A percentile compares a stretch with the other conserved stretches of the same genome.
These are phyloP conservation scores for Amniculicola lignicola DNA, from an alignment of 495 filamentous ascomycete species.

Conservation along the genomic window DNA sequence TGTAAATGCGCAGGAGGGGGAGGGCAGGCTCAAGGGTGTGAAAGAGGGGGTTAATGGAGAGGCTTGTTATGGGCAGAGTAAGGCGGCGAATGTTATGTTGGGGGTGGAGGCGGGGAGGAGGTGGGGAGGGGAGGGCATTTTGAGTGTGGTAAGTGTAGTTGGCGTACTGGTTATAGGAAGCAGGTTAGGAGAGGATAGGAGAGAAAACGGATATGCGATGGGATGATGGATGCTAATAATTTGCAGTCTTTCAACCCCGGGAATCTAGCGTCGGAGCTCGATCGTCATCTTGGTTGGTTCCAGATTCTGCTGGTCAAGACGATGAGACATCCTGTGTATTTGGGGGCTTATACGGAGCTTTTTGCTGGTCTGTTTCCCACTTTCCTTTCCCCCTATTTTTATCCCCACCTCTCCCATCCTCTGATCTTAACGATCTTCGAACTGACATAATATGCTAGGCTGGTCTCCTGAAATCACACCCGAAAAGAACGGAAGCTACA, in stretches of 20 bases:
- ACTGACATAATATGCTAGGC: not conserved
- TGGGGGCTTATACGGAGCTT: constrained; percentile 39
- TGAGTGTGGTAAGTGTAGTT: not conserved
- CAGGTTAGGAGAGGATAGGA: no score
- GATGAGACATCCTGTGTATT: constrained; percentile 24
- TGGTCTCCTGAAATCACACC: constrained; percentile 30
- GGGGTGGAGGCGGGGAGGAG: constrained; percentile 41
- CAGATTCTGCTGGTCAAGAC: not conserved
- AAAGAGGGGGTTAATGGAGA: not conserved
- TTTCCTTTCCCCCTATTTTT: not conserved
- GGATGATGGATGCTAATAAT: no score
- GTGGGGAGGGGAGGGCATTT: constrained; percentile 36
- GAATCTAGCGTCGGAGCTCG: constrained; percentile 41
- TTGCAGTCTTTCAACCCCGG: constrained; percentile 40
- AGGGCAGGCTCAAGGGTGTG: no score
- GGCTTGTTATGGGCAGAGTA: constrained; percentile 42
- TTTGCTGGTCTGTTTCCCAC: constrained; percentile 29
- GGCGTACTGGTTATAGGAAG: not conserved
- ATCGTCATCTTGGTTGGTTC: constrained; percentile 29
- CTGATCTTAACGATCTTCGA: not conserved
- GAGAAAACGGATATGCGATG: no score
- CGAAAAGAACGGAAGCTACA: constrained; percentile 34
- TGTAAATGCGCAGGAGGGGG: not conserved
- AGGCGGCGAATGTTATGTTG: constrained; percentile 46
- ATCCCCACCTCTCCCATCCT: not conserved